Conservation (phyloP, 257 asterid species). For the Petunia secreta region DNA sequence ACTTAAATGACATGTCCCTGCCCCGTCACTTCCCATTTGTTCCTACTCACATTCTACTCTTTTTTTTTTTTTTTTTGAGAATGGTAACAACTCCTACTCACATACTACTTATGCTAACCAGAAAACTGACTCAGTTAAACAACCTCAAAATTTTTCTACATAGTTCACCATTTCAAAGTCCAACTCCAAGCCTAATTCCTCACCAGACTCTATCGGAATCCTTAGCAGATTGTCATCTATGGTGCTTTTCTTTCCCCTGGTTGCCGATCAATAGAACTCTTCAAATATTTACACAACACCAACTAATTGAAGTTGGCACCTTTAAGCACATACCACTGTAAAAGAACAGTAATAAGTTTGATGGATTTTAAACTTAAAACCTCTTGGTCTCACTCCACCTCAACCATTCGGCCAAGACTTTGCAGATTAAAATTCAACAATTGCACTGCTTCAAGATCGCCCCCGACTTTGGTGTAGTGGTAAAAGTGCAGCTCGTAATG, state of each 20-base stretch:
- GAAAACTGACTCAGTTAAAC: slow-evolving; percentile 1
- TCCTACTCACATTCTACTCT: not conserved
- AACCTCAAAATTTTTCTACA: slow-evolving; percentile 2
- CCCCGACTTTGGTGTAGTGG: no score
- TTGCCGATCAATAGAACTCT: not conserved
- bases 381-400: not conserved
- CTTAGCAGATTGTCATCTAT: not conserved
- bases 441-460: not conserved
- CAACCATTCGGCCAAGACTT: not conserved
- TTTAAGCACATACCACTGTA: not conserved
- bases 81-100: no score
- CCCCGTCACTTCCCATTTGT: no score
- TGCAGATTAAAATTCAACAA: not conserved
- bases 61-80: no score
- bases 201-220: not conserved
- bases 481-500: no score
- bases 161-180: not conserved
- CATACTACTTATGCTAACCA: not conserved
- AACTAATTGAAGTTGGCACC: slow-evolving; percentile 9
- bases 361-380: not conserved
- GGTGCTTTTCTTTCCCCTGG: not conserved
- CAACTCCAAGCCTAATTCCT: not conserved
- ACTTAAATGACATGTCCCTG: not conserved
- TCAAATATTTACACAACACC: not conserved
- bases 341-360: not conserved